These are phyloP conservation scores for Arthrobotrys sphaeroides DNA, from an alignment of 2,329 filamentous ascomycete genomes.

Conservation along the genomic window DNA sequence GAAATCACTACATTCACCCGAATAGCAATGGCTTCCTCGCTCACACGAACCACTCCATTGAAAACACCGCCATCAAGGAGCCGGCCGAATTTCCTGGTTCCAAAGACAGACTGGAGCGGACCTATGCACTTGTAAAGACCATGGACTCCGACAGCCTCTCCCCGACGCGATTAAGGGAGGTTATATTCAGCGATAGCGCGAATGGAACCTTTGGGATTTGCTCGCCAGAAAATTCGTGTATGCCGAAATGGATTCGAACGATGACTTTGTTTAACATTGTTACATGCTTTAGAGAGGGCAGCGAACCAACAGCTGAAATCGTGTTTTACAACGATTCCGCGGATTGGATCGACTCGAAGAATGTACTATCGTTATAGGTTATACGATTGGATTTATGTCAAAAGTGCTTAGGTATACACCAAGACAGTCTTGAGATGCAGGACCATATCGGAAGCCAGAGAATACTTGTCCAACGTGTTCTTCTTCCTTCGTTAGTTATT, in stretches of 20 bases:
- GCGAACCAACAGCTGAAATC: constrained; percentile 59
- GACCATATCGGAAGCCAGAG: too few species aligned
- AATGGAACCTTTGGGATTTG: constrained; percentile 61
- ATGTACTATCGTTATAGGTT: background rate
- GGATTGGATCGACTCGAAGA: background rate
- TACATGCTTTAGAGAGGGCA: constrained; percentile 58
- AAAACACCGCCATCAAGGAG: constrained; percentile 59
- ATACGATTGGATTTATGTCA: background rate
- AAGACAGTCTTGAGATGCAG: too few species aligned
- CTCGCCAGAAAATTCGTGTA: constrained; percentile 58
- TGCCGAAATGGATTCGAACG: constrained; percentile 58
- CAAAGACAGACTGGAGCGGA: constrained; percentile 59
- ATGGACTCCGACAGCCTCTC: constrained; percentile 56
- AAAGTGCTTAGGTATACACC: too few species aligned
- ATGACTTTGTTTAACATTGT: constrained; percentile 61
- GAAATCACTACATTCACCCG: constrained; percentile 14
- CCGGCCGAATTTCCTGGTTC: constrained; percentile 60
- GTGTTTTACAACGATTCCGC: constrained; percentile 48
- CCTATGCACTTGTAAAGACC: constrained; percentile 56
- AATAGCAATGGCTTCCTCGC: background rate
- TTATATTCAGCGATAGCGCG: constrained; percentile 60
- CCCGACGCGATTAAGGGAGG: constrained; percentile 58
- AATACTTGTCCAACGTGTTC: background rate
- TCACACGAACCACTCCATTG: constrained; percentile 64
- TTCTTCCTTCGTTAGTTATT: background rate